A percentile compares a stretch with the other conserved stretches of the same genome.
These are phyloP conservation scores for Cryphonectria japonica DNA, from an alignment of 2,329 filamentous ascomycete genomes.

Conservation along the genomic window DNA sequence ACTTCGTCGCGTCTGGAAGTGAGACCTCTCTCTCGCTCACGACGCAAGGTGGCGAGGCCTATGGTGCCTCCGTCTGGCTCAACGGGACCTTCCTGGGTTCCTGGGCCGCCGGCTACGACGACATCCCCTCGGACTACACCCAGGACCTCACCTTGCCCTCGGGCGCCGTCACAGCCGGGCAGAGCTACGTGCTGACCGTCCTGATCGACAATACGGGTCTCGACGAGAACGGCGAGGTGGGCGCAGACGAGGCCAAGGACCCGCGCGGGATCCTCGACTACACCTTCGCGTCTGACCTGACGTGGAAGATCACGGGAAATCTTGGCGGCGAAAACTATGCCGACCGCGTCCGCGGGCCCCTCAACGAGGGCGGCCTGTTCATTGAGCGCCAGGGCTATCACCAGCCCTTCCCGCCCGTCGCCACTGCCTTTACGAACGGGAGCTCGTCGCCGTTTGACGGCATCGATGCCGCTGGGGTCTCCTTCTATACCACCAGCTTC, in stretches of 20 bases:
- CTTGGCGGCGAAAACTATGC: conserved; percentile 61
- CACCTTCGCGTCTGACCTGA: conserved; percentile 51
- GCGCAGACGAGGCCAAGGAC: conserved; percentile 59
- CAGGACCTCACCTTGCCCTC: conserved; percentile 56
- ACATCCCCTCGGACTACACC: conserved; percentile 46
- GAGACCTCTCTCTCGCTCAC: conserved; percentile 58
- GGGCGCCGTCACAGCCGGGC: conserved; percentile 48
- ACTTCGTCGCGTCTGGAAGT: conserved; percentile 61
- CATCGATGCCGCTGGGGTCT: conserved; percentile 52
- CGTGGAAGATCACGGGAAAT: conserved; percentile 67
- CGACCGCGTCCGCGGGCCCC: conserved; percentile 58
- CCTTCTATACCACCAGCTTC: conserved; percentile 58
- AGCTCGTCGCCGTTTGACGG: conserved; percentile 41
- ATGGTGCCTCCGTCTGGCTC: conserved; percentile 66
- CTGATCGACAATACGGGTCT: conserved; percentile 72
- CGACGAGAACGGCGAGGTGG: conserved; percentile 63
- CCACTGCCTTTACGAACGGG: conserved; percentile 45
- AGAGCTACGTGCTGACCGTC: conserved; percentile 64
- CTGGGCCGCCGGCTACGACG: conserved; percentile 56
- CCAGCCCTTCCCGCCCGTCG: conserved; percentile 52
- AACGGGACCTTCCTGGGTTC: conserved; percentile 64
- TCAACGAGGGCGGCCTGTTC: conserved; percentile 65
- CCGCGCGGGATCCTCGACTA: conserved; percentile 63
- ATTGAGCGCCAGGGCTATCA: conserved; percentile 61
- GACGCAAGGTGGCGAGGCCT: conserved; percentile 68